Evolutionary conservation across 768 basidiomycete species (phyloP).

Genomic region (Hebeloma cylindrosporum): DNA sequence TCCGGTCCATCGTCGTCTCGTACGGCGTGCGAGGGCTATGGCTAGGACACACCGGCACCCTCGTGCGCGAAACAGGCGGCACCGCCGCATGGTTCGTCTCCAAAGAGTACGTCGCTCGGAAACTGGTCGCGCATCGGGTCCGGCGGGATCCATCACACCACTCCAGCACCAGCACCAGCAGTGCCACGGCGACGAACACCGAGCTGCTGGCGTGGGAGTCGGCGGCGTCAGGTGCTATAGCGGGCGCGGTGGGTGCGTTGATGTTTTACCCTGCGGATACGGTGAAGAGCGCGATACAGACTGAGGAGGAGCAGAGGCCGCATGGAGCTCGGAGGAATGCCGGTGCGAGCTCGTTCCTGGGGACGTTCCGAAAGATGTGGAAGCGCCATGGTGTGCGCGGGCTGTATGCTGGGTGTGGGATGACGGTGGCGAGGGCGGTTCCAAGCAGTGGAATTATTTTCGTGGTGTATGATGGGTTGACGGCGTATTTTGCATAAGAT

Average conservation of each 20-base stretch:
- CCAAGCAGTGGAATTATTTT: conserved; percentile 94
- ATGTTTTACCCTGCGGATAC: conserved; percentile 95
- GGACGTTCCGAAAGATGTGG: conserved; percentile 72
- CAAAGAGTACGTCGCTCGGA: conserved; percentile 73
- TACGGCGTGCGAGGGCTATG: conserved; percentile 87
- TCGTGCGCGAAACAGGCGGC: conserved; percentile 92
- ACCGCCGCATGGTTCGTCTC: conserved; percentile 88
- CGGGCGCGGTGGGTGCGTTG: conserved; percentile 83
- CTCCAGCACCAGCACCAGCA: conserved; percentile 11
- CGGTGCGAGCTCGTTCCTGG: conserved; percentile 44
- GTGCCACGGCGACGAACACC: conserved; percentile 36
- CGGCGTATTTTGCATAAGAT: conserved; percentile 39
- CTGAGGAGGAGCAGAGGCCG: conserved; percentile 82
- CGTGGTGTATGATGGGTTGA: conserved; percentile 83
- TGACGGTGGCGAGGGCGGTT: conserved; percentile 82
- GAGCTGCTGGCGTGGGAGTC: conserved; percentile 75
- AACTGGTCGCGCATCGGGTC: conserved; percentile 55
- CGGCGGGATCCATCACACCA: conserved; percentile 17
- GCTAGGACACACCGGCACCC: conserved; percentile 92
- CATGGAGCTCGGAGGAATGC: conserved; percentile 20
- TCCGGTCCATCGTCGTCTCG: conserved; percentile 59
- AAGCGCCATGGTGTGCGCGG: conserved; percentile 74
- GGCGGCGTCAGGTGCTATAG: conserved; percentile 81
- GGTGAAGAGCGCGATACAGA: conserved; percentile 93
- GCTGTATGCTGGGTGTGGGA: conserved; percentile 89